These are phyloP conservation scores for Exophiala dermatitidis DNA, from an alignment of 2,329 filamentous ascomycete genomes.

Conservation along the genomic window DNA sequence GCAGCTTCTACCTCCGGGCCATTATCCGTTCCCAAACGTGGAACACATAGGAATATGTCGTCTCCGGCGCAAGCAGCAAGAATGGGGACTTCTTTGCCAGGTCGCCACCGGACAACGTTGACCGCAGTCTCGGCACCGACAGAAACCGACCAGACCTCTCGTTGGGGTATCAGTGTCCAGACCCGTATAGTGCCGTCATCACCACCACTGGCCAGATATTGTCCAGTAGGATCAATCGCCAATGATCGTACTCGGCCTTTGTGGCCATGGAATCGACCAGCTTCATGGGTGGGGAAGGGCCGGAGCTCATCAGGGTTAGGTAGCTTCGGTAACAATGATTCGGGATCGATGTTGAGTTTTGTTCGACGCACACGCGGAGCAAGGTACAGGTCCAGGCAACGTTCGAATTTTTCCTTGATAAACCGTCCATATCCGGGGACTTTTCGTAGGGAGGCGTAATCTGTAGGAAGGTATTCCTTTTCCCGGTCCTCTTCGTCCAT, in stretches of 20 bases:
- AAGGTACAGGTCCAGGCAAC: slow-evolving; percentile 90
- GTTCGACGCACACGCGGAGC: slow-evolving; percentile 87
- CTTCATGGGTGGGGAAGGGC: slow-evolving; percentile 86
- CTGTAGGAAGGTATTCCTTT: slow-evolving; percentile 76
- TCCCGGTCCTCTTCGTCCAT: slow-evolving; percentile 84
- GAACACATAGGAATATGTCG: slow-evolving; percentile 76
- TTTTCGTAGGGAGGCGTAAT: slow-evolving; percentile 76
- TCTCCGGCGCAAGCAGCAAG: slow-evolving; percentile 80
- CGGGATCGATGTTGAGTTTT: slow-evolving; percentile 92
- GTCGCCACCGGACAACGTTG: slow-evolving; percentile 83
- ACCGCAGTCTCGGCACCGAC: slow-evolving; percentile 68
- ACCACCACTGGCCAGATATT: slow-evolving; percentile 83
- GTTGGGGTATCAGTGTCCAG: slow-evolving; percentile 79
- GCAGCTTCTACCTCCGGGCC: slow-evolving; percentile 52
- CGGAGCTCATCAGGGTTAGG: slow-evolving; percentile 88
- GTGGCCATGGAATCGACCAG: slow-evolving; percentile 81
- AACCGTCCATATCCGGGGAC: slow-evolving; percentile 87
- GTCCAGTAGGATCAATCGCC: slow-evolving; percentile 74
- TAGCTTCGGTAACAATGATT: slow-evolving; percentile 83
- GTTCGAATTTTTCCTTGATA: slow-evolving; percentile 92
- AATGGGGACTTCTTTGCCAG: slow-evolving; percentile 69
- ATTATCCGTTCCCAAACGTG: slow-evolving; percentile 43
- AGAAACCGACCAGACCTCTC: slow-evolving; percentile 78
- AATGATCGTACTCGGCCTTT: slow-evolving; percentile 79
- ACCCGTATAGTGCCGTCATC: slow-evolving; percentile 89